Conservation (phyloP, 179 eudicot genomes). For the Heliamphora pulchella region DNA sequence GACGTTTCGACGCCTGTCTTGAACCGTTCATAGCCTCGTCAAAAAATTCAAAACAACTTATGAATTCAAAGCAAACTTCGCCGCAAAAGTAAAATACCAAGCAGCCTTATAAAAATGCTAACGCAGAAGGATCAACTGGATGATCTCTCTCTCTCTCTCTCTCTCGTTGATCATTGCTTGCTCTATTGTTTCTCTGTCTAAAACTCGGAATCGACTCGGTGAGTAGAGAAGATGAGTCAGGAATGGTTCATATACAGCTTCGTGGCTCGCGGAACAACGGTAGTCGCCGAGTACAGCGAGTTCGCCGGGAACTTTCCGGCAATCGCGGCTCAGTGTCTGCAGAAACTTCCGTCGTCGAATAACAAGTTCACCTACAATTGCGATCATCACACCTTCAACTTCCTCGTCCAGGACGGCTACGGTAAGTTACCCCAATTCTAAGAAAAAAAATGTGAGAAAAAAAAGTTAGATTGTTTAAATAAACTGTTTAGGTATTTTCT, state of each 20-base stretch:
- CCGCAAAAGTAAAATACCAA: conserved; percentile 10
- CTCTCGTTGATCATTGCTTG: background rate
- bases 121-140: background rate
- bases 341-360: conserved; percentile 36
- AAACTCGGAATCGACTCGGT: conserved; percentile 17
- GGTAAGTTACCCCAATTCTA: conserved; percentile 22
- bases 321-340: conserved; percentile 45
- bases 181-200: background rate
- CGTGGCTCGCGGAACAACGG: conserved; percentile 49
- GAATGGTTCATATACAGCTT: conserved; percentile 52
- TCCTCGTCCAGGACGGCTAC: conserved; percentile 45
- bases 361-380: conserved; percentile 45
- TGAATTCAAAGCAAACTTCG: background rate
- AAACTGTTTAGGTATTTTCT: no score
- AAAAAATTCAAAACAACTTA: background rate
- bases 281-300: conserved; percentile 41
- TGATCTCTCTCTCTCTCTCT: no score
- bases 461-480: no score
- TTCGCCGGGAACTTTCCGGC: conserved; percentile 53
- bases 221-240: conserved; percentile 28
- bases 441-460: no score
- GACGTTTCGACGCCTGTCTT: background rate
- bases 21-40: background rate
- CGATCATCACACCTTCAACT: conserved; percentile 47
- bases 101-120: background rate